Base-by-base conservation (phyloP, 1,284 basidiomycete species). In the Phaffia rhodozyma region DNA sequence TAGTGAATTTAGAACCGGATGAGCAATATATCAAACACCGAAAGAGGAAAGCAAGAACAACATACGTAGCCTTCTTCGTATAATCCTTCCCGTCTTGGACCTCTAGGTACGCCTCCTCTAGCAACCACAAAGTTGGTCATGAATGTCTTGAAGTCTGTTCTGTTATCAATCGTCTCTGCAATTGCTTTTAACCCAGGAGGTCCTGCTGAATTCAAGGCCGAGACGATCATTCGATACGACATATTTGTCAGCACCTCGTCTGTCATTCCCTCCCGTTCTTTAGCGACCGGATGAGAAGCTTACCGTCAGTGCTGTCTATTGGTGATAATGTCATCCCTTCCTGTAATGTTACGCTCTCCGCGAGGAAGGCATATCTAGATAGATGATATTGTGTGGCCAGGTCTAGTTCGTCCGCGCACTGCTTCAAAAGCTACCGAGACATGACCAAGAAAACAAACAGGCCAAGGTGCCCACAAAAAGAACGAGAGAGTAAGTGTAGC, bases 321-420 rank as follows among this genome's bases (percentile, higher is more conserved):
- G 91, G 90, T 23, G 88, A 82, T 43, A 96, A 78, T 1, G 86
- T 86, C 25, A 85, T 81, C 5, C 92, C 94, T 68, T 99, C 96
- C 69, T 83, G 86, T 23, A 97, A 79, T 1, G 94, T 80, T 18
- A 90, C 86, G 69, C 86, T 90, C 77, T 99, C 94, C 72, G 87
- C 96, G 29, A 97, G 77, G 77, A 91, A 97, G 0, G 92, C 90
- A 74, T 96, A 98, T 72, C 93, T 83, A 1, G 90, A 86, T 53
- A 98, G 80, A 75, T 98, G 94, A 75, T 97, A 98, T 75, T 98
- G 94, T 16, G 89, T 90, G 20, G 93, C 96, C 53, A 97, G 80
- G 74, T 99, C 96, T 66, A 97, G 86, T 75, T 98, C 96, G 71
- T 97, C 93, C 16, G 89, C 84, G 69, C 89, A 89, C 74, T 97